Base-by-base conservation (phyloP, 2,329 filamentous ascomycete genomes). In the Reticulascus tulasneorum region DNA sequence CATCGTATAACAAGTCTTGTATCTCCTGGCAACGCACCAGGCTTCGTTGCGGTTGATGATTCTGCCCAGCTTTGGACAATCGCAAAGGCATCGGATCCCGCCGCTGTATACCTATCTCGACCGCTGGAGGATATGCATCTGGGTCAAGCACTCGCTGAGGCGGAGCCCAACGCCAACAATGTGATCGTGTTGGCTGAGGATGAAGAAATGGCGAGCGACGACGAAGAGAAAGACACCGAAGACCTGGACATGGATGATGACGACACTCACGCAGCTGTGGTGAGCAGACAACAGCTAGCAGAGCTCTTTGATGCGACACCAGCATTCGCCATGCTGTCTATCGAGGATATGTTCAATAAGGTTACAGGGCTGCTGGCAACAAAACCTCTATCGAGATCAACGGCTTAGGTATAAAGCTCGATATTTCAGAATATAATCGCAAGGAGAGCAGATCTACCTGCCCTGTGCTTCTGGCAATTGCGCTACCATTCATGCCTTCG, bases 11-110 rank as follows among this genome's bases (percentile, higher is more conserved):
- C 84, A 16, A 79, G 82, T 10, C 60, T 95, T 2, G 64, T 87
- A 3, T 73, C 86, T 4, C 72, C 77, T 15, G 67, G 73, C 10
- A 71, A 71, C 15, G 76, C 79, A 3, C 79, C 77, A 29, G 87
- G 88, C 5, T 95, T 87, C 56, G 66, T 93, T 24, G 64, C 83
- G 9, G 61, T 95, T 6, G 88, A 94, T 55, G 73, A 82, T n/a
- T 71, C 77, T 1, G 86, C 87, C 11, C 82, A 86, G 50, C 68
- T 94, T 24, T 80, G 79, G 63, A 75, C 74, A 19, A 54, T 80
- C 23, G 67, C 70, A 23, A 77, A 84, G 53, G 75, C 75, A 49
- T 74, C 75, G 21, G 70, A 77, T 38, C 69, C 75, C 20, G 64
- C 67, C 4, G 63, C 71, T 3, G 58, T 75, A 2, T 60, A 67